phyloP scores from a whole-genome alignment of 352 stramenopile species.

The Globisporangium cystogenes region DNA sequence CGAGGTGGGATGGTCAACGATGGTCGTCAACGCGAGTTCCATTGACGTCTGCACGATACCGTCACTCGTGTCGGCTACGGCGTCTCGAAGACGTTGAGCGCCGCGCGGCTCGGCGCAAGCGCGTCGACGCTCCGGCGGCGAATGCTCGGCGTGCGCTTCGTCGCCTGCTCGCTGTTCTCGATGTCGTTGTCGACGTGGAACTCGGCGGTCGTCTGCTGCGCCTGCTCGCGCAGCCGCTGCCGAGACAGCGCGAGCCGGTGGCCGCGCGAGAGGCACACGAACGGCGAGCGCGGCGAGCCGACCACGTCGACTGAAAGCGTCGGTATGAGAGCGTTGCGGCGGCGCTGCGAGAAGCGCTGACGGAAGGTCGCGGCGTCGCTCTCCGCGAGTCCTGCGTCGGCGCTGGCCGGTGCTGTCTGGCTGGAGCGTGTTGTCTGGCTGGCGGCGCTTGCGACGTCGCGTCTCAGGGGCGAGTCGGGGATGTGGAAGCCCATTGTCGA shows the following conservation, averaged over 20 bases:
- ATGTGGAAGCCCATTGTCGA: slow-evolving; percentile 61
- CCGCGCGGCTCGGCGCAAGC: not conserved
- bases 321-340: slow-evolving; percentile 58
- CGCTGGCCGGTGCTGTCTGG: too few species aligned
- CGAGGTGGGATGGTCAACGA: too few species aligned
- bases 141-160: slow-evolving; percentile 9
- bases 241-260: slow-evolving; percentile 23
- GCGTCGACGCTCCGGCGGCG: not conserved
- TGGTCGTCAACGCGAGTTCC: too few species aligned
- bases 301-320: slow-evolving; percentile 35
- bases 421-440: slow-evolving; percentile 10
- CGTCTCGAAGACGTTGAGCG: not conserved
- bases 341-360: slow-evolving; percentile 14
- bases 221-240: slow-evolving; percentile 27
- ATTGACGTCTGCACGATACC: too few species aligned
- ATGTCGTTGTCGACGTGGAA: not conserved
- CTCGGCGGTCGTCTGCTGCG: slow-evolving; percentile 9
- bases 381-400: not conserved
- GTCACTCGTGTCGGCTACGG: too few species aligned
- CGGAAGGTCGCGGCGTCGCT: slow-evolving; percentile 5
- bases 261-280: slow-evolving; percentile 28
- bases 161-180: not conserved
- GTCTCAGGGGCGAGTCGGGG: slow-evolving; percentile 35
- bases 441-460: slow-evolving; percentile 15
- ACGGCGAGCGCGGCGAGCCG: slow-evolving; percentile 34